Evolutionary conservation across 1,139 yeast genomes (phyloP), one percentile per base, ranked within the genome.

Genomic region (Oligophagozyma castellii): DNA sequence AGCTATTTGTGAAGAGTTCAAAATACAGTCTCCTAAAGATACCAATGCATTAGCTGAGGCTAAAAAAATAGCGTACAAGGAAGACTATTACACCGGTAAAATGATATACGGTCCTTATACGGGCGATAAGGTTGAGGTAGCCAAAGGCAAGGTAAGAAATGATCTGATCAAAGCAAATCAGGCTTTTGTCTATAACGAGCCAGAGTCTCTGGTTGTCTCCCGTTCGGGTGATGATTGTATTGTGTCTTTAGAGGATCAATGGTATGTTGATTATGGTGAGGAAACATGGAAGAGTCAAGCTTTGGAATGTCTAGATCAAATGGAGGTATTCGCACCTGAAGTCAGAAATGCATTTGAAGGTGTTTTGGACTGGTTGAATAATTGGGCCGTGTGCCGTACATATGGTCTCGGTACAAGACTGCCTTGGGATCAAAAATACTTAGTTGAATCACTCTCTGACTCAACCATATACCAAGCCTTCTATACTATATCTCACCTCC

Each of bases 241-340:
- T 47, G 98, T 89, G 30, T 84, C 96, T 11, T 70, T 92, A 35
- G 96, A 92, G 61, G 98, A 92, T 60, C 99, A 92, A 65, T 92
- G 98, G 98, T 92, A 73, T 58, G 70, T 83, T 49, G 96, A 92
- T 56, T 92, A 92, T 51, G 98, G 98, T 67, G 99, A 92, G 69
- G 84, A 74, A 43, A 46, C 61, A 19, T 92, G 99, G 99, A 79
- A 79, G 53, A 57, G 64, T n/a, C 70, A 72, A 55, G 93, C 96
- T 32, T 64, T 76, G 39, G 92, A 79, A 44, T 79, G 94, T 55
- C 68, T 92, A 42, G 66, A 64, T 26, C 53, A 58, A 40, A 75
- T 92, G 92, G 71, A 80, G 56, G 70, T 92, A 13, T 89, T 70
- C 63, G 66, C 77, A 30, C 65, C 75, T 33, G 98, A 89, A 63